Evolutionary conservation across 2,329 filamentous ascomycete genomes (phyloP), one percentile per base, ranked within the genome.

Genomic region (Exophiala bonariae): DNA sequence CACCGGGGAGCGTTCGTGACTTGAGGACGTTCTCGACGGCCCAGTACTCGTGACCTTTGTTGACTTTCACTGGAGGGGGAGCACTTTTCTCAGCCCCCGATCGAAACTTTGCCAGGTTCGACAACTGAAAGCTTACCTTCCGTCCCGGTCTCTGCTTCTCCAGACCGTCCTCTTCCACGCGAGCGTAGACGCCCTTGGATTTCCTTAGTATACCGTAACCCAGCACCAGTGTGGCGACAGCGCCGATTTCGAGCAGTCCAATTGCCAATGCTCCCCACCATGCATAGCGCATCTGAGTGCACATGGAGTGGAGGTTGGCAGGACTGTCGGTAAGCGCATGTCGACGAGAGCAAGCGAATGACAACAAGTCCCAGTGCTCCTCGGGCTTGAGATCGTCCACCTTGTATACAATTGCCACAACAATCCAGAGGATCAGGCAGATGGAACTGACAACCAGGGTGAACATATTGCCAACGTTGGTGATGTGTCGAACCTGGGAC

Each of bases 391-490:
- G 19, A 22, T 37, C 35, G 18, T 37, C 35, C 9, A 37, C 35
- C 18, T 37, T 37, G 35, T 37, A 37, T 7, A 37, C 10, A 19
- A 37, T 37, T 8, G 35, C 35, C 10, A 37, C 10, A 13, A 19
- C 35, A 8, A 37, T 22, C 35, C 35, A 37, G n/a, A 37, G 35
- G 10, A 37, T 17, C 6, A 37, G 16, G 35, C 35, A 37, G 18
- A 37, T 37, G n/a, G 35, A 37, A n/a, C 35, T 37, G 35, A 37
- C 35, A 19, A 37, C 17, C 6, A 37, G 18, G 4, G 35, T 37
- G 35, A 37, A 37, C 7, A 37, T 37, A n/a, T 37, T 37, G 8
- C 35, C 35, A 22, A 37, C 35, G 18, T 37, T 37, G 17, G 35
- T 37, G 10, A 37, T 7, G 20, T 37, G 35, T 13, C 35, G 35